Base-by-base conservation (phyloP, 768 basidiomycete genomes). In the Tephrocybe sp. region DNA sequence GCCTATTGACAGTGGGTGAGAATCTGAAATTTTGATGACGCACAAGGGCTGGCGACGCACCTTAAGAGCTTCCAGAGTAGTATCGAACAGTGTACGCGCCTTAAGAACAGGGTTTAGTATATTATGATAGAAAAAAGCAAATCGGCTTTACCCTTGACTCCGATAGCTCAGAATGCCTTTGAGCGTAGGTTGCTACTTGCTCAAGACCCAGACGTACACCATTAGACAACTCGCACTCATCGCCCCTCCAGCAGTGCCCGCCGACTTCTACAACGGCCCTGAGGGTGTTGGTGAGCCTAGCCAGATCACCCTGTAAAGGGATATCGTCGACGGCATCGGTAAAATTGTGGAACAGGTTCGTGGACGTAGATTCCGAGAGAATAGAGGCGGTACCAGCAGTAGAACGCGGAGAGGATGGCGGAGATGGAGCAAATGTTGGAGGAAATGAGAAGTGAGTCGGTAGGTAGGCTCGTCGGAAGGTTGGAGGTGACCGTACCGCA, bases 181-280 rank as follows among this genome's bases (percentile, higher is more conserved):
- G 83, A 1, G 82, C 73, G 61, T 91, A 86, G 25, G 70, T 69
- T 11, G 88, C 82, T 22, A 90, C 74, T n/a, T 78, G 76, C 23
- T 73, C 72, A 22, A 97, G 64, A 11, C 92, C 91, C 45, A 76
- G 69, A 38, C 83, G 77, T 13, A 95, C 87, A 0, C 92, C 91
- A 43, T 79, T 78, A 44, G 85, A 88, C 29, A 93, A 67, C 54
- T 88, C 86, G 61, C 91, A 95, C 8, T 84, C 82, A 29, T 89
- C 86, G 3, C 88, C 85, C 59, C 88, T 76, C 88, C 91, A 93
- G 64, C 90, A 94, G 19, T 75, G 79, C 50, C 85, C 84, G 50
- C 83, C 88, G 13, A 86, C 83, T 61, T 94, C 90, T 15, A 80
- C 78, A 3, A 93, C 77, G 8, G 84, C 85, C 58, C 84, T 80